A percentile compares a stretch with the other conserved stretches of the same genome.
Evolutionary conservation across 2,329 filamentous ascomycete species (phyloP).

Genomic region (Colletotrichum falcatum): DNA sequence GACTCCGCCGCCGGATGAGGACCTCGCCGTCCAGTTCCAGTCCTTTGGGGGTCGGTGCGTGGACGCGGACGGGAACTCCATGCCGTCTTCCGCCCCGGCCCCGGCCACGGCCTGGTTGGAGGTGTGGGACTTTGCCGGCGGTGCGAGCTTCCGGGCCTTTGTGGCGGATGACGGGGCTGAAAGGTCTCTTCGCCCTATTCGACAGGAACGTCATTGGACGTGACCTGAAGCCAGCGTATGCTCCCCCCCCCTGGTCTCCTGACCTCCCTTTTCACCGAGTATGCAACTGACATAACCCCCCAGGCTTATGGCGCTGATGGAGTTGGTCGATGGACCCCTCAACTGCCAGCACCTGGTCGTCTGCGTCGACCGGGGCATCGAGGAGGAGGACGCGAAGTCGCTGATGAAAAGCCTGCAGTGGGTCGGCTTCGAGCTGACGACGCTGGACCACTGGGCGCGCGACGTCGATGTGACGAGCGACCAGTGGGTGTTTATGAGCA

Average conservation of each 20-base stretch:
- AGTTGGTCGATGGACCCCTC: constrained; percentile 83
- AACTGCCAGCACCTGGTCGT: constrained; percentile 82
- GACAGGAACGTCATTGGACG: constrained; percentile 76
- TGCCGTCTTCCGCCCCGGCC: constrained; percentile 41
- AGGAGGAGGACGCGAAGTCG: constrained; percentile 70
- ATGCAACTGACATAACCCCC: constrained; percentile 45
- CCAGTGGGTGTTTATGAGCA: constrained; percentile 87
- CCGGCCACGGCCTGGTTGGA: constrained; percentile 73
- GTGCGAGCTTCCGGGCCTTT: constrained; percentile 88
- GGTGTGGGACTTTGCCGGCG: constrained; percentile 87
- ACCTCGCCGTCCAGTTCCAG: constrained; percentile 51
- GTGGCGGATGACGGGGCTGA: constrained; percentile 77
- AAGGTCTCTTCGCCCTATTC: constrained; percentile 91
- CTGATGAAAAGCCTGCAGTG: constrained; percentile 88
- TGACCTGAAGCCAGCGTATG: constrained; percentile 90
- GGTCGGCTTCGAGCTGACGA: constrained; percentile 90
- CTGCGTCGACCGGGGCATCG: constrained; percentile 80
- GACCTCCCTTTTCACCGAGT: neutral
- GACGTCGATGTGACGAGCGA: constrained; percentile 76
- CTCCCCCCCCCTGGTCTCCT: constrained; percentile 41
- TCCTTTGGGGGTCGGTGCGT: constrained; percentile 38
- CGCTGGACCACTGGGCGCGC: constrained; percentile 80
- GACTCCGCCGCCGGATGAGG: constrained; percentile 66
- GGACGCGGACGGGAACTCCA: constrained; percentile 24
- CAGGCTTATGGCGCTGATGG: constrained; percentile 89